Conservation (phyloP, 805 yeast species). For the Dipodascus geniculatus region DNA sequence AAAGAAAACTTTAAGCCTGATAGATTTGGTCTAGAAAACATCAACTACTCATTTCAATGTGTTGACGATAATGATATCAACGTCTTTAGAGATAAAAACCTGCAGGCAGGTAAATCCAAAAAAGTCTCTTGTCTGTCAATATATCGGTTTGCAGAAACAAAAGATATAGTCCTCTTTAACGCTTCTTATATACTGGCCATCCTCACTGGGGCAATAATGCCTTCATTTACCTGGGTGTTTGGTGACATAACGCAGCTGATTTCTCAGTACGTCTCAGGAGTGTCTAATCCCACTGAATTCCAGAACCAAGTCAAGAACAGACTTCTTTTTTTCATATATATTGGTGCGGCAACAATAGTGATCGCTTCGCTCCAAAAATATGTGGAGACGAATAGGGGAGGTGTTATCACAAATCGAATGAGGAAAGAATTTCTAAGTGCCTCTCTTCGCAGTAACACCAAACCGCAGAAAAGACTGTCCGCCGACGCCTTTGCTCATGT, state of each 20-base stretch:
- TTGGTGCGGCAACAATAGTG: conserved; percentile 9
- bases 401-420: conserved; percentile 18
- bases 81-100: conserved; percentile 24
- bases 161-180: conserved; percentile 21
- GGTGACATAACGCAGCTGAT: conserved; percentile 9
- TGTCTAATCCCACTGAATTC: conserved; percentile 4
- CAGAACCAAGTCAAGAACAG: conserved; percentile 5
- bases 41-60: background rate
- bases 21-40: background rate
- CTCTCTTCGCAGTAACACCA: conserved; percentile 17
- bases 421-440: conserved; percentile 17
- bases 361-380: conserved; percentile 15
- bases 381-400: conserved; percentile 19
- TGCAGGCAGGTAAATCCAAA: conserved; percentile 10
- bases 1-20: background rate
- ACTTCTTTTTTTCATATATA: conserved; percentile 8
- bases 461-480: conserved; percentile 18
- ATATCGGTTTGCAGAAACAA: conserved; percentile 24
- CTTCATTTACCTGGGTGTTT: conserved; percentile 10
- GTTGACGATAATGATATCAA: conserved; percentile 19
- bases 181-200: conserved; percentile 23
- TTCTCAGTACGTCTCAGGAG: conserved; percentile 3
- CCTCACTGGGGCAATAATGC: conserved; percentile 2
- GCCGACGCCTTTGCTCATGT: conserved; percentile 21
- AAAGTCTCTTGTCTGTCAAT: conserved; percentile 21